Evolutionary conservation across 2,329 filamentous ascomycete genomes (phyloP).

Genomic region (Tolypocladium cylindrosporum): DNA sequence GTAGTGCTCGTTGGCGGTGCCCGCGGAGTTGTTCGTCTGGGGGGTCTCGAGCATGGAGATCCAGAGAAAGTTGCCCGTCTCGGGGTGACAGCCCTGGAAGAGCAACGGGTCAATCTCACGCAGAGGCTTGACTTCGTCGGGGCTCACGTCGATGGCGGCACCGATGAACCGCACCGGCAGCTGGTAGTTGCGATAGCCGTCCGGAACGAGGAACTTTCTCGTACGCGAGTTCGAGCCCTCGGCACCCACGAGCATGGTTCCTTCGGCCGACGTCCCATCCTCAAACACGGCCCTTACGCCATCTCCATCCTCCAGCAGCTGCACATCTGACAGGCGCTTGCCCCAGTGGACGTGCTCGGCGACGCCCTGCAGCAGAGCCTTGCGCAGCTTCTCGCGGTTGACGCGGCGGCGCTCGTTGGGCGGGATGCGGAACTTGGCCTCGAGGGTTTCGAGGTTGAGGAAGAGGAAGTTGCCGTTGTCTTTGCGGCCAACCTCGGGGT

Average conservation of each 20-base stretch:
- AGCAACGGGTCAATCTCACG: conserved; percentile 42
- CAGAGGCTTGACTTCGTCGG: conserved; percentile 26
- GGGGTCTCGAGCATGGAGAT: conserved; percentile 35
- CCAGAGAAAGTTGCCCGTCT: conserved; percentile 39
- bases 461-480: conserved; percentile 29
- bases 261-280: conserved; percentile 21
- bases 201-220: conserved; percentile 21
- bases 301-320: conserved; percentile 9
- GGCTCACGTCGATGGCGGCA: conserved; percentile 24
- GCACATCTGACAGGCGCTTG: conserved; percentile 18
- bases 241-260: conserved; percentile 26
- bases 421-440: conserved; percentile 27
- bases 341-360: conserved; percentile 18
- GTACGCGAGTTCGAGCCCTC: conserved; percentile 28
- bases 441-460: conserved; percentile 26
- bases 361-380: conserved; percentile 17
- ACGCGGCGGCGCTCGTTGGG: conserved; percentile 24
- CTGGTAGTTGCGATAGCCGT: conserved; percentile 18
- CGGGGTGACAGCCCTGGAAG: conserved; percentile 43
- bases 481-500: conserved; percentile 26
- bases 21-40: conserved; percentile 22
- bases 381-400: conserved; percentile 23
- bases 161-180: conserved; percentile 29
- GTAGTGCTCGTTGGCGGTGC: conserved; percentile 21
- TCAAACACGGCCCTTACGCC: conserved; percentile 18